Percentiles rank a stretch among this genome's conserved stretches.
Evolutionary conservation across 495 filamentous ascomycete species (phyloP).

Genomic region (Xeromyces bisporus): DNA sequence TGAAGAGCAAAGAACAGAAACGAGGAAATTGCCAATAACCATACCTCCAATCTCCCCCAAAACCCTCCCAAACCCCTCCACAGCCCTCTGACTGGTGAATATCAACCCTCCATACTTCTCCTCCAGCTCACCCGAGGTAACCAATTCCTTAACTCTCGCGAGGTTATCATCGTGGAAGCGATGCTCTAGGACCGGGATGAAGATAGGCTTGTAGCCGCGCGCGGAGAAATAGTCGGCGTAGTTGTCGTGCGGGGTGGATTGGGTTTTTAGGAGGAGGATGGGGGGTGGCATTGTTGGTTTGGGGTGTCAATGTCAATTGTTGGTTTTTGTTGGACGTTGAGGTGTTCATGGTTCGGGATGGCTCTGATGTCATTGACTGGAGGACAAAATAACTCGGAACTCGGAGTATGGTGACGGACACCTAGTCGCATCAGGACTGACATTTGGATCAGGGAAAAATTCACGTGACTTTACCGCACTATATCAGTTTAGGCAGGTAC

Average conservation of each 20-base stretch:
- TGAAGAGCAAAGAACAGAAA: too few relatives aligned
- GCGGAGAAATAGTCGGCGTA: conserved; percentile 61
- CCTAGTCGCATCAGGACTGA: too few relatives aligned
- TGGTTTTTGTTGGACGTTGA: neutral
- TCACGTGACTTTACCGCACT: too few relatives aligned
- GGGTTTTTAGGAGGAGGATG: conserved; percentile 75
- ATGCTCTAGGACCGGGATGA: conserved; percentile 77
- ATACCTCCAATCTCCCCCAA: conserved; percentile 19
- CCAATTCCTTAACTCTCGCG: conserved; percentile 20
- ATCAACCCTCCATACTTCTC: conserved; percentile 63
- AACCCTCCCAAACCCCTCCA: conserved; percentile 65
- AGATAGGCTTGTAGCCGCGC: conserved; percentile 34
- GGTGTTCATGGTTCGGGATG: too few relatives aligned
- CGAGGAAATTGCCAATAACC: conserved; percentile 28
- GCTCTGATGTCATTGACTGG: too few relatives aligned
- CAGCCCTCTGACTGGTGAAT: conserved; percentile 87
- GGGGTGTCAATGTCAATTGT: neutral
- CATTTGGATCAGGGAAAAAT: too few relatives aligned
- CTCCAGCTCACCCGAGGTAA: conserved; percentile 17
- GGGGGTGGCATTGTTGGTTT: conserved; percentile 1
- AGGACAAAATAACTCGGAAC: too few relatives aligned
- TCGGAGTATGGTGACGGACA: too few relatives aligned
- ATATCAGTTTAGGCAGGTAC: too few relatives aligned
- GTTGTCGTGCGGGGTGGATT: conserved; percentile 56
- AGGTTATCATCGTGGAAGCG: conserved; percentile 34